Evolutionary conservation across 2,329 filamentous ascomycete genomes (phyloP), one percentile per base, ranked within the genome.

Genomic region (Teratosphaeria destructans): DNA sequence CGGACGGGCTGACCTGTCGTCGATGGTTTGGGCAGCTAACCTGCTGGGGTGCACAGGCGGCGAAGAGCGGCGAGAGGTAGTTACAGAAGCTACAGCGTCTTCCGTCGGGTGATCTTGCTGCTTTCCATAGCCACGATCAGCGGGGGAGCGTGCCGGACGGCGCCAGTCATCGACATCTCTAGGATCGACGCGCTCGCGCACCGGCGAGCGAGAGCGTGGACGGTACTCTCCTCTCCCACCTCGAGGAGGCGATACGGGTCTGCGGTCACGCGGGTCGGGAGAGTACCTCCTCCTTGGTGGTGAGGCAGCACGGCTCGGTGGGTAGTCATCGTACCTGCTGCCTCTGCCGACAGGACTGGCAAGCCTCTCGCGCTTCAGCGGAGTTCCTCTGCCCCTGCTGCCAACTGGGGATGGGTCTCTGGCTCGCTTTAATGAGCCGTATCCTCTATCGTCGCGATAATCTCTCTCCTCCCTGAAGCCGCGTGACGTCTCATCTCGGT

Each of bases 21-120:
- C 72, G 56, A 60, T 54, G 67, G 67, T 39, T 66, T 72, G 56
- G 27, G 64, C 63, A 55, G 74, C 77, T 56, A 76, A 68, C 64
- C 81, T 77, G 63, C 83, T 84, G 16, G 79, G 77, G 65, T 84
- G 81, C 14, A 81, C 72, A 12, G 76, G 81, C 16, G 85, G 85
- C 5, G 85, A 86, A 8, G 85, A 85, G 55, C 82, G 78, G 59
- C 83, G 79, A 26, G 84, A 86, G 34, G 81, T 84, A 23, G 78
- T 72, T 23, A 74, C 78, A 8, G 84, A 86, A 47, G 78, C 80
- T 59, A 78, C 80, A 26, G 81, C 82, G 52, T 77, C 75, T 56
- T 80, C 77, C 37, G 78, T 78, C 1, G 64, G 52, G 53, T 69
- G 68, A 47, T 71, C 69, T 32, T 65, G 65, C 57, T 65, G 65